These are phyloP conservation scores for Microsporum audouinii DNA, from an alignment of 2,329 filamentous ascomycete genomes.

Conservation along the genomic window DNA sequence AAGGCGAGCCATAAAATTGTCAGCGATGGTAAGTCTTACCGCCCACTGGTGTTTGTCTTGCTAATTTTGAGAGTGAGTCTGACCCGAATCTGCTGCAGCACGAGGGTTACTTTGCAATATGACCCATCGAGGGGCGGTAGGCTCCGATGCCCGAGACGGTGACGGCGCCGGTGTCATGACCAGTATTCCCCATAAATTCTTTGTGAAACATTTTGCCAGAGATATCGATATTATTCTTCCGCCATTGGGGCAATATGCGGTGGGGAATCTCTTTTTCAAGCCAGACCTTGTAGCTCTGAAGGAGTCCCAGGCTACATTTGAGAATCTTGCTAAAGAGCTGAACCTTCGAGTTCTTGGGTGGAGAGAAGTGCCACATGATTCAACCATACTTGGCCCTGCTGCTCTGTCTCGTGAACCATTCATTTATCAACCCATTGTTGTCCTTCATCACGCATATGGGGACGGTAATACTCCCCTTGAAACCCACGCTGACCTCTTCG, in stretches of 20 bases:
- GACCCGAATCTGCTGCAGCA: conserved; percentile 40
- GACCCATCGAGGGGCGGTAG: conserved; percentile 97
- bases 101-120: conserved; percentile 97
- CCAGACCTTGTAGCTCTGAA: conserved; percentile 81
- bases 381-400: conserved; percentile 80
- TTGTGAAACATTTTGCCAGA: conserved; percentile 93
- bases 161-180: conserved; percentile 99
- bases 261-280: conserved; percentile 98
- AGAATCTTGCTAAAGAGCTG: conserved; percentile 80
- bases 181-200: conserved; percentile 95
- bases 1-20: conserved; percentile 96
- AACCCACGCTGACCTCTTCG: conserved; percentile 68
- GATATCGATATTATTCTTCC: conserved; percentile 83
- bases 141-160: conserved; percentile 93
- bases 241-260: conserved; percentile 83
- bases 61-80: neutral
- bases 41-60: neutral
- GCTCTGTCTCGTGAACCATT: conserved; percentile 88
- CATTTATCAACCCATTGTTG: conserved; percentile 91
- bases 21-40: conserved; percentile 66
- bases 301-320: conserved; percentile 84
- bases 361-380: conserved; percentile 91
- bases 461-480: conserved; percentile 64
- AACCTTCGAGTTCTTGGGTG: conserved; percentile 87
- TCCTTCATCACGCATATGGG: conserved; percentile 75